Evolutionary conservation across 179 eudicot species (phyloP), one percentile per base, ranked within the genome.

Genomic region (Silene coronaria): DNA sequence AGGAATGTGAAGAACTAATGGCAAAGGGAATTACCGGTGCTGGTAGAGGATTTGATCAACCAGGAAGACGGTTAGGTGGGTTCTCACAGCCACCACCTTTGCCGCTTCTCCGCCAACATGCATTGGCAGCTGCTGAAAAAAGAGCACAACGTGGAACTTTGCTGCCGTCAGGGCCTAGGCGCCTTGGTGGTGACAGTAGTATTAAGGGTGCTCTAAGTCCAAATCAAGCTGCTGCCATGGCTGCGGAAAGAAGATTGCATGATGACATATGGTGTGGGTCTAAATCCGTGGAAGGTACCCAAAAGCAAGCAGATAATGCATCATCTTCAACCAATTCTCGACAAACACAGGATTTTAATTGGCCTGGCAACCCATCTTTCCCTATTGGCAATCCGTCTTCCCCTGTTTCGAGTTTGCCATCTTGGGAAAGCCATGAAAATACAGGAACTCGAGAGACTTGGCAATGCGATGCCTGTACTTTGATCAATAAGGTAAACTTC

Each of bases 161-260:
- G 77, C 70, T 92, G 78, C 89, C 94, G 26, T 76, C 88, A 59
- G 97, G 93, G 46, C 91, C 97, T 19, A 87, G 80, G 58, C 88
- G 88, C 74, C 57, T 89, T 64, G 97, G 96, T 63, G 97, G 97
- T 77, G 90, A 92, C 75, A 82, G 77, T 72, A 80, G 73, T 81
- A 87, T 91, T n/a, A 92, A 75, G 84, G 79, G 88, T 42, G 90
- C 84, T 42, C 84, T 92, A 45, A 91, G 87, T 78, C 97, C 97
- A 22, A 76, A 84, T 80, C 96, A 91, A 88, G 97, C 97, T 73
- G 96, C 97, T 26, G 96, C 94, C 26, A 91, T 91, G 92, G 97
- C 91, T 76, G 95, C 97, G 22, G 95, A 91, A 80, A 86, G 97
- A 84, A 91, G 96, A 83, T 76, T 88, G 58, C 88, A 71, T 22